Evolutionary conservation across 2,329 filamentous ascomycete genomes (phyloP).

Genomic region (Xylariaceae sp.): DNA sequence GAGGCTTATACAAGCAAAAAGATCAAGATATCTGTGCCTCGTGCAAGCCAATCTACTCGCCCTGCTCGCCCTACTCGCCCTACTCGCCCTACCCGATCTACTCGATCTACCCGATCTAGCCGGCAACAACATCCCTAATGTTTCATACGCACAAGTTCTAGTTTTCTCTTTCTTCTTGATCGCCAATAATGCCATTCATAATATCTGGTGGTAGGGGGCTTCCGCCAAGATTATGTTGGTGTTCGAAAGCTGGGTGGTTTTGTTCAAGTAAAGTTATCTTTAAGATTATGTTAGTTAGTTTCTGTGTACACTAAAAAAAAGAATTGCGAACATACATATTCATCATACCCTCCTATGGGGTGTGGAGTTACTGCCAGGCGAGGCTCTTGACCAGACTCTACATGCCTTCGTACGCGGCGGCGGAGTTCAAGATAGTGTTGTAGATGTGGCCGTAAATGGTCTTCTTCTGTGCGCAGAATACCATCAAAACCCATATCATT

Average conservation of each 20-base stretch:
- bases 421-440: not conserved
- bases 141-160: not conserved
- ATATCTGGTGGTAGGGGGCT: not conserved
- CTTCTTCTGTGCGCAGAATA: not conserved
- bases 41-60: too few species aligned
- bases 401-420: not conserved
- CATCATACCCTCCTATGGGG: not conserved
- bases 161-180: not conserved
- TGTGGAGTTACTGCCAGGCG: not conserved
- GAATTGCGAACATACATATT: not conserved
- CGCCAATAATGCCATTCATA: not conserved
- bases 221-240: not conserved
- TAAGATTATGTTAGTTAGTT: not conserved
- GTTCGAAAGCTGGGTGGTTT: not conserved
- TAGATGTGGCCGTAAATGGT: not conserved
- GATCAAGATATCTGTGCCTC: too few species aligned
- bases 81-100: too few species aligned
- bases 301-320: not conserved
- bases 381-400: not conserved
- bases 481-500: not conserved
- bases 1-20: too few species aligned
- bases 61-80: too few species aligned
- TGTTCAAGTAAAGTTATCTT: not conserved
- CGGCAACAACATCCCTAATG: too few species aligned
- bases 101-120: too few species aligned